These are phyloP conservation scores for Euphorbia schlechtendalii DNA, from an alignment of 441 rosid genomes.

Conservation along the genomic window DNA sequence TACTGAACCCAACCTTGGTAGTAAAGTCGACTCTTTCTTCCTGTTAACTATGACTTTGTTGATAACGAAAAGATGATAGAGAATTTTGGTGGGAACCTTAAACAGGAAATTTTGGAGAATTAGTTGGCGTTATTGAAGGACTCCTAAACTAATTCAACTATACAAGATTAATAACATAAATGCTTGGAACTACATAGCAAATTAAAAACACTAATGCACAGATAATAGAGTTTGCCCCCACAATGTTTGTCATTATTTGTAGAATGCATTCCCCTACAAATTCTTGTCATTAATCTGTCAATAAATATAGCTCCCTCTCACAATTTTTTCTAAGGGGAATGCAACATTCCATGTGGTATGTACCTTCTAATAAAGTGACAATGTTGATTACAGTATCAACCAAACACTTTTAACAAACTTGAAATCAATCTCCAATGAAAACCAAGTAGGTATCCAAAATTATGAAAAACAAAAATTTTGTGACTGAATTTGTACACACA, in stretches of 20 bases:
- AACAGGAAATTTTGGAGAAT: constrained; percentile 1
- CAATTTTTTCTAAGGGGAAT: neutral
- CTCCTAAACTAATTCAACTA: neutral
- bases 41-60: neutral
- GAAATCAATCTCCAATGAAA: neutral
- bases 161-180: neutral
- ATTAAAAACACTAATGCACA: neutral
- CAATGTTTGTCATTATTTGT: neutral
- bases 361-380: too few relatives aligned
- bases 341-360: constrained; percentile 3
- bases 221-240: constrained; percentile 5
- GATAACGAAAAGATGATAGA: neutral
- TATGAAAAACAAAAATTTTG: neutral
- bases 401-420: neutral
- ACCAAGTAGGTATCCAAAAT: neutral
- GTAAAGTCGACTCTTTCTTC: neutral
- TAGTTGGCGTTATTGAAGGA: neutral
- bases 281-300: neutral
- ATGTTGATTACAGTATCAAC: too few relatives aligned
- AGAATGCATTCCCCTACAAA: neutral
- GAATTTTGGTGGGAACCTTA: neutral
- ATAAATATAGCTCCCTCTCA: neutral
- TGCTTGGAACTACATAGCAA: neutral
- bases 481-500: neutral
- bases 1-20: too few relatives aligned